phyloP scores from a whole-genome alignment of 2,329 filamentous ascomycete species.

The Rhinocladiella similis region DNA sequence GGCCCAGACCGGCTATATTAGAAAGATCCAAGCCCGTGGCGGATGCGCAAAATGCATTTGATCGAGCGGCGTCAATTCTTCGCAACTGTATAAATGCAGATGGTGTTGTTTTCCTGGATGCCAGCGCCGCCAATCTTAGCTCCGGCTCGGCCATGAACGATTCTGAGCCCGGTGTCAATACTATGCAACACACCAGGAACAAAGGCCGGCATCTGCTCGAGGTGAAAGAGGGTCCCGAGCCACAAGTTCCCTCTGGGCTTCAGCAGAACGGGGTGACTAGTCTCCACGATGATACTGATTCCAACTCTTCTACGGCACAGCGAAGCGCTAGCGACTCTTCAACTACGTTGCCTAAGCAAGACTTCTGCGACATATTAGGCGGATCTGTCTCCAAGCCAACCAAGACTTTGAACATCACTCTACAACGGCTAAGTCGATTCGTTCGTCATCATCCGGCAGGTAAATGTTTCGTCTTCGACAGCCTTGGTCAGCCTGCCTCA shows the following conservation, averaged over 20 bases:
- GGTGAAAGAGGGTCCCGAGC: background rate
- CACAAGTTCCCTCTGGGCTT: background rate
- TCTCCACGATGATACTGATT: constrained; percentile 5
- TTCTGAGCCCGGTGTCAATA: constrained; percentile 3
- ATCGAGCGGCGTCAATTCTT: constrained; percentile 47
- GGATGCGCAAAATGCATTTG: constrained; percentile 35
- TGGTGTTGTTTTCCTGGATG: constrained; percentile 38
- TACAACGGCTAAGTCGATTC: constrained; percentile 43
- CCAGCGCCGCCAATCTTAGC: constrained; percentile 23
- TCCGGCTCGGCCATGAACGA: constrained; percentile 16
- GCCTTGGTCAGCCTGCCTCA: constrained; percentile 78
- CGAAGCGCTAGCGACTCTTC: constrained; percentile 12
- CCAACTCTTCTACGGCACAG: constrained; percentile 1
- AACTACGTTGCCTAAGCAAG: constrained; percentile 29
- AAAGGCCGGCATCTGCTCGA: background rate
- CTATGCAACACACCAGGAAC: constrained; percentile 12
- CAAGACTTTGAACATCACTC: constrained; percentile 34
- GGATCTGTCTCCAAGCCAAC: background rate
- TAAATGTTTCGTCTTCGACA: constrained; percentile 70
- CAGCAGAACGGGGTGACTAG: background rate
- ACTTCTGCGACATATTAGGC: constrained; percentile 25
- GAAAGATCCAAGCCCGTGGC: constrained; percentile 7
- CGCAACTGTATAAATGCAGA: constrained; percentile 44
- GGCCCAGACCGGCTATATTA: background rate
- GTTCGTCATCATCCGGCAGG: constrained; percentile 49